Base-by-base conservation (phyloP, 306 rosid genomes). In the Neltuma alba region DNA sequence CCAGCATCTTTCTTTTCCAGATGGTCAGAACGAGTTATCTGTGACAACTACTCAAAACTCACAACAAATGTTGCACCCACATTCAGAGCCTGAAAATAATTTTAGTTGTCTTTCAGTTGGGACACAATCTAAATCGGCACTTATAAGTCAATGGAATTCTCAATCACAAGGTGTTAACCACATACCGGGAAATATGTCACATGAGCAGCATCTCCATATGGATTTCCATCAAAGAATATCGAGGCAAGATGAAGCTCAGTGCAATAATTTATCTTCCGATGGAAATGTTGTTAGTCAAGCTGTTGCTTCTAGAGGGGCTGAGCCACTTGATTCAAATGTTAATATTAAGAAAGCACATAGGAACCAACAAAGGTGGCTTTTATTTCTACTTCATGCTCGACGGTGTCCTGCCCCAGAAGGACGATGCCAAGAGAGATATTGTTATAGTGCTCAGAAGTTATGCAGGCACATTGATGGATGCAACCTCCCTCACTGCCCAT, bases 361-460 rank as follows among this genome's bases (percentile, higher is more conserved):
- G 79, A 90, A 91, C 85, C 99, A 96, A 79, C 98, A 89, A 78
- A 90, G 84, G 79, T 96, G 99, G 99, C 97, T 96, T 85, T 79
- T 96, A 80, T 96, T 96, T 86, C 81, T 96, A 68, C 83, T 86
- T 58, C 99, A 96, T 86, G 99, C 99, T 25, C 90, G 94, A 48
- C 79, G 87, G 4, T 96, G 99, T 79, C 34, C 83, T 50, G 91
- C 91, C 54, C 92, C 93, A 8, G 90, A 96, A 88, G 99, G 99
- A 60, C 86, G 79, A 86, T 96, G 99, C 85, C 88, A 52, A 37
- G 94, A 88, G 79, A 87, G 47, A 76, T 60, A 60, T 78, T 96
- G 99, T 85, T 30, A 87, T 31, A 77, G 16, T 81, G 94, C 87
- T 40, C 96, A 90, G 72, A 88, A 87, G 70, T 82, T 96, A 86